Base-by-base conservation (phyloP, 2,329 filamentous ascomycete species). In the Chaetomiaceae sp. region DNA sequence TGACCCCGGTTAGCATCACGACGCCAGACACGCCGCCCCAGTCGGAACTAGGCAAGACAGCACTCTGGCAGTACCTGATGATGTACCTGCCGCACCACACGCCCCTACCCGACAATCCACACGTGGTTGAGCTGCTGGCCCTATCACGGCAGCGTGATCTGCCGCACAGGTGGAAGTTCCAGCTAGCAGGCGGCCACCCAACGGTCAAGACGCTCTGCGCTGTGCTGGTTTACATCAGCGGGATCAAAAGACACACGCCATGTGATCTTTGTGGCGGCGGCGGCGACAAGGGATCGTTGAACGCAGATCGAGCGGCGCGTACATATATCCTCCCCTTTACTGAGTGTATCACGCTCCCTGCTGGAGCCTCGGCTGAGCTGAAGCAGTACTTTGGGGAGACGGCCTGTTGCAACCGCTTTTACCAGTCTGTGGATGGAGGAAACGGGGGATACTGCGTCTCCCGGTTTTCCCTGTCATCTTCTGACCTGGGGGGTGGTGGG, bases 211-310 rank as follows among this genome's bases (percentile, higher is more conserved):
- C 34, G 15, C 19, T 53, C 5, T 54, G 39, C 7, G 55, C 45
- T 1, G n/a, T 58, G 19, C 31, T 59, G 3, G 51, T 54, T 4
- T 56, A 53, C 17, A 36, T 59, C 9, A 36, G 20, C 9, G 53
- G 55, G 2, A 14, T n/a, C 5, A 27, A 33, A 7, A 36, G 14
- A 1, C 6, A 8, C 9, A 7, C 20, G 2, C 34, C 27, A 8
- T 54, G 56, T 29, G 12, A 7, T 1, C 15, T 36, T 6, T 55
- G 56, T 22, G 36, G n/a, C 6, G 15, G 20, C 1, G 4, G 4
- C 11, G 23, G 17, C 17, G 3, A 11, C 2, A 27, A 4, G 29
- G n/a, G n/a, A n/a, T n/a, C n/a, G n/a, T n/a, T n/a, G n/a, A n/a
- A n/a, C n/a, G n/a, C n/a, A n/a, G n/a, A n/a, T n/a, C n/a, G n/a